Percentiles rank a stretch among this genome's conserved stretches.
Conservation (phyloP, 1,284 basidiomycete genomes). For the Inonotus hispidus region DNA sequence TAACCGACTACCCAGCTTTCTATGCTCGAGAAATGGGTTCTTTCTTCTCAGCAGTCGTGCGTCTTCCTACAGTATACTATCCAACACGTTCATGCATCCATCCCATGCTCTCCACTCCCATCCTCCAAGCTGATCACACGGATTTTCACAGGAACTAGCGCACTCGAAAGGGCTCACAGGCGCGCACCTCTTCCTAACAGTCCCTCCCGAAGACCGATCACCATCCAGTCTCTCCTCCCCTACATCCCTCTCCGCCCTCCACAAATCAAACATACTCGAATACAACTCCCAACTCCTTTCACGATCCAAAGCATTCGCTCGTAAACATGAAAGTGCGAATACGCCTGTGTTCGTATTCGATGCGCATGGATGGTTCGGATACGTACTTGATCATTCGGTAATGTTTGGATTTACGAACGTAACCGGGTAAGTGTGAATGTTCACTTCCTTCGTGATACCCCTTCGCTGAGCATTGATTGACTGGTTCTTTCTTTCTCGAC, state of each 20-base stretch:
- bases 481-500: neutral
- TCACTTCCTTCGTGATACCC: neutral
- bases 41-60: constrained; percentile 48
- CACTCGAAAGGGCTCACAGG: constrained; percentile 36
- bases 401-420: constrained; percentile 43
- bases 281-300: constrained; percentile 39
- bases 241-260: constrained; percentile 28
- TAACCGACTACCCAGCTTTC: constrained; percentile 43
- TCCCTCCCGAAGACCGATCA: constrained; percentile 46
- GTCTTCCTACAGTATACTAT: too few species aligned
- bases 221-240: constrained; percentile 32
- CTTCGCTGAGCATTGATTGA: neutral
- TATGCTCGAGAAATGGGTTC: constrained; percentile 47
- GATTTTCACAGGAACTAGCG: constrained; percentile 32
- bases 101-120: neutral
- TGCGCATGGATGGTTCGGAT: constrained; percentile 44
- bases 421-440: constrained; percentile 34
- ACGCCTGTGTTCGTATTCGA: constrained; percentile 44
- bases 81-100: neutral
- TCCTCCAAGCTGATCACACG: constrained; percentile 10
- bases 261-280: constrained; percentile 35
- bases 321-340: constrained; percentile 29
- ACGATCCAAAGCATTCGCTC: constrained; percentile 33
- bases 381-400: constrained; percentile 37
- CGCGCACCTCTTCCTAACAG: constrained; percentile 49